Conservation (phyloP, 768 basidiomycete genomes). For the Gelatoporia subvermispora region DNA sequence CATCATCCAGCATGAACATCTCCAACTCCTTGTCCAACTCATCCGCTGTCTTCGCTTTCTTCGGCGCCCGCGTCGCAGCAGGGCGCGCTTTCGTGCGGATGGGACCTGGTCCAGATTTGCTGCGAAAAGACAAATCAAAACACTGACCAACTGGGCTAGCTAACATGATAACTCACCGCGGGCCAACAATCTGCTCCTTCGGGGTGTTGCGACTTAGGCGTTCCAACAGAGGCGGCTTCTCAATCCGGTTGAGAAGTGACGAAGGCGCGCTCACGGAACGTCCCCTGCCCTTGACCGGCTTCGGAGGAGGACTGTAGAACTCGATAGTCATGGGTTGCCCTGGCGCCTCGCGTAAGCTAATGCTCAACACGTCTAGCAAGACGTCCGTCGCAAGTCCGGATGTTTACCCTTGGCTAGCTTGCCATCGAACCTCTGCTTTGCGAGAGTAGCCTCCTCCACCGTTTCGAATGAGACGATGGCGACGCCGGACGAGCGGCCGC, state of each 20-base stretch:
- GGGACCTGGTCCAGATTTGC: constrained; percentile 23
- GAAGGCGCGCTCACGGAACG: constrained; percentile 44
- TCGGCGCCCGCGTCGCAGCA: constrained; percentile 19
- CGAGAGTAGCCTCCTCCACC: constrained; percentile 69
- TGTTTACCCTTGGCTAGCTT: constrained; percentile 79
- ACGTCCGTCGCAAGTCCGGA: constrained; percentile 1
- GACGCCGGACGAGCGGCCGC: constrained; percentile 84
- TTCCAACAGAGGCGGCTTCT: constrained; percentile 66
- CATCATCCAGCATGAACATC: constrained; percentile 68
- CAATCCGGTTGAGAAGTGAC: constrained; percentile 69
- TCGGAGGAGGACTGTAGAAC: constrained; percentile 44
- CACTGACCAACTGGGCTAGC: no score
- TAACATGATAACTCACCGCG: neutral
- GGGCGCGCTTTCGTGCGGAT: constrained; percentile 32
- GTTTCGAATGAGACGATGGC: constrained; percentile 81
- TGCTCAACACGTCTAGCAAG: neutral
- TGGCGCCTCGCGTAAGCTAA: constrained; percentile 25
- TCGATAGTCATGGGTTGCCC: constrained; percentile 76
- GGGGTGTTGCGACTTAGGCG: constrained; percentile 51
- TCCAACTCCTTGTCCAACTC: constrained; percentile 89
- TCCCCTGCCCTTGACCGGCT: constrained; percentile 31
- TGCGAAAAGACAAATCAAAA: constrained; percentile 4
- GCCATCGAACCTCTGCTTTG: constrained; percentile 82
- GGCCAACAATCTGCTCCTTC: constrained; percentile 3
- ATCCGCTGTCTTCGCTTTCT: constrained; percentile 67